These are phyloP conservation scores for Ceratocystis cacaofunesta DNA, from an alignment of 2,329 filamentous ascomycete species.

Conservation along the genomic window DNA sequence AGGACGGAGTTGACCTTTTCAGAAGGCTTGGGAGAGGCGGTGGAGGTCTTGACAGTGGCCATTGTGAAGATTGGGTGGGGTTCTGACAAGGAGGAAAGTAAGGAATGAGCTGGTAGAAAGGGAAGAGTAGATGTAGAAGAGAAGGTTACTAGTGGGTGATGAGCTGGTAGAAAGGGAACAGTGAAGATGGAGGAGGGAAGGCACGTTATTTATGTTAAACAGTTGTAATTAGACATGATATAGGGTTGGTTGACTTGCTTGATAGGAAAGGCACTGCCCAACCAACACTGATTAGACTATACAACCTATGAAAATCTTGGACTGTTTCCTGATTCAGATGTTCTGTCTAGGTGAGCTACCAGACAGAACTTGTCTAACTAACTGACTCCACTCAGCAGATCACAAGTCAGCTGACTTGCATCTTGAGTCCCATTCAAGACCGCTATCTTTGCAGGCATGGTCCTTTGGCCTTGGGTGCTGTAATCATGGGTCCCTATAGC, in stretches of 20 bases:
- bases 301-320: background rate
- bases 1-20: background rate
- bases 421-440: no score
- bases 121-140: no score
- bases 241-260: background rate
- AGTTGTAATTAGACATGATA: background rate
- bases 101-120: no score
- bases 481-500: no score
- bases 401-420: no score
- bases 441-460: no score
- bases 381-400: background rate
- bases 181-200: background rate
- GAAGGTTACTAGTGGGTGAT: constrained; percentile 1
- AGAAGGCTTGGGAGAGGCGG: background rate
- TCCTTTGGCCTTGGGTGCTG: no score
- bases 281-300: no score
- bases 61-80: no score
- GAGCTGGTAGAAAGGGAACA: background rate
- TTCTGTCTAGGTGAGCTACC: background rate
- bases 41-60: background rate
- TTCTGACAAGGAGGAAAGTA: no score
- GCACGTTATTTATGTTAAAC: background rate
- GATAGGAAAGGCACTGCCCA: background rate
- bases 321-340: background rate
- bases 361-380: background rate